phyloP scores from a whole-genome alignment of 1,284 basidiomycete species.

The Pisolithus thermaeus region DNA sequence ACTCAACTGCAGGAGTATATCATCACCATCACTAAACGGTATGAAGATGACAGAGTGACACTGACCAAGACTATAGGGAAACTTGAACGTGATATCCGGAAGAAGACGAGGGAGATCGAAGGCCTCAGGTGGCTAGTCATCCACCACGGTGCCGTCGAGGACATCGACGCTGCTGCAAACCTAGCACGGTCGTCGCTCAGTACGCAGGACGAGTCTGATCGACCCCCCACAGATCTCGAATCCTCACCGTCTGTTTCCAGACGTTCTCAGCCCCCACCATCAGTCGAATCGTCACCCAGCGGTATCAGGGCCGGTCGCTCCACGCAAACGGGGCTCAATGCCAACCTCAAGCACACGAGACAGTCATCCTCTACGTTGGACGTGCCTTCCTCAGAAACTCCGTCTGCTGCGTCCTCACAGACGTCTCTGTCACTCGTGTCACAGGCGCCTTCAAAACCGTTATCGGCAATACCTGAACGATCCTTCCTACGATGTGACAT shows the following conservation, averaged over 20 bases:
- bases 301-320: slow-evolving; percentile 5
- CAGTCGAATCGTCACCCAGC: neutral
- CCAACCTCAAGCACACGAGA: slow-evolving; percentile 3
- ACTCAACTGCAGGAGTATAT: slow-evolving; percentile 35
- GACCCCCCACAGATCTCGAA: slow-evolving; percentile 2
- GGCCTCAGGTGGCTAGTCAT: slow-evolving; percentile 45
- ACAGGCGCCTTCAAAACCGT: slow-evolving; percentile 12
- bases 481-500: slow-evolving; percentile 11
- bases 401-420: slow-evolving; percentile 14
- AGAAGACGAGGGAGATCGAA: slow-evolving; percentile 42
- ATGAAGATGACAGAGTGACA: slow-evolving; percentile 38
- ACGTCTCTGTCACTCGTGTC: slow-evolving; percentile 13
- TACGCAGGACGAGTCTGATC: slow-evolving; percentile 17
- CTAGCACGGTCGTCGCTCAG: slow-evolving; percentile 28
- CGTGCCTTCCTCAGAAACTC: slow-evolving; percentile 4
- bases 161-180: slow-evolving; percentile 30
- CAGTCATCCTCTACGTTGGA: slow-evolving; percentile 9
- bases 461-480: slow-evolving; percentile 27
- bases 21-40: slow-evolving; percentile 35
- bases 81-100: slow-evolving; percentile 37
- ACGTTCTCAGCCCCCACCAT: neutral
- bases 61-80: slow-evolving; percentile 35
- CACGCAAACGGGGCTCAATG: slow-evolving; percentile 2
- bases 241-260: slow-evolving; percentile 3
- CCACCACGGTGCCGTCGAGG: slow-evolving; percentile 30